These are phyloP conservation scores for Candida nanaspora DNA, from an alignment of 805 yeast genomes.

Conservation along the genomic window DNA sequence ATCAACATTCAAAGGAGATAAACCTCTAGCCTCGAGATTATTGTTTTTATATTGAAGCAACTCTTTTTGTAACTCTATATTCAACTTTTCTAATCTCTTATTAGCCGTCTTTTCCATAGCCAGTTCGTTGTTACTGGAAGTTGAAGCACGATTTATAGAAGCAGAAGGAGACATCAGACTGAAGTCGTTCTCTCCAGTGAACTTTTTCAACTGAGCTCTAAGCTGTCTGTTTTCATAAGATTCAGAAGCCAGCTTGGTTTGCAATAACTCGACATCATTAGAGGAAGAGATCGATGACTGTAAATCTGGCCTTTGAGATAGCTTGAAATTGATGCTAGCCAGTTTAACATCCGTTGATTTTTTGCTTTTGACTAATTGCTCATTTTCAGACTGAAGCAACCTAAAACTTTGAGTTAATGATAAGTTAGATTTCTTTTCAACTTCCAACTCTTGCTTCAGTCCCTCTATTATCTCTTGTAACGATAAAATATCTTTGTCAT, in stretches of 20 bases:
- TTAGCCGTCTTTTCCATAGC: slow-evolving; percentile 22
- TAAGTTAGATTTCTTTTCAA: slow-evolving; percentile 19
- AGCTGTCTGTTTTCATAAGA: slow-evolving; percentile 49
- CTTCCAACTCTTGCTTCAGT: slow-evolving; percentile 20
- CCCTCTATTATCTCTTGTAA: slow-evolving; percentile 25
- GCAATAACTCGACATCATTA: slow-evolving; percentile 47
- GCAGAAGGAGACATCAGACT: not conserved
- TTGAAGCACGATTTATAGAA: not conserved
- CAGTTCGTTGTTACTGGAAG: slow-evolving; percentile 3
- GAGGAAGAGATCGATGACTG: not conserved
- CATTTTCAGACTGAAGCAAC: slow-evolving; percentile 26
- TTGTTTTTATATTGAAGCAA: slow-evolving; percentile 23
- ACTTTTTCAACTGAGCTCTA: slow-evolving; percentile 33
- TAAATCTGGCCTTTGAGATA: slow-evolving; percentile 17
- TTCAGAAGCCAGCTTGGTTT: slow-evolving; percentile 57
- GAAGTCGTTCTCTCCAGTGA: slow-evolving; percentile 12
- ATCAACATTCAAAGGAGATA: slow-evolving; percentile 27
- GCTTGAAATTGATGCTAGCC: slow-evolving; percentile 24
- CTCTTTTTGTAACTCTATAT: slow-evolving; percentile 28
- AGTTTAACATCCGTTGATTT: slow-evolving; percentile 23
- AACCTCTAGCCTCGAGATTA: slow-evolving; percentile 25
- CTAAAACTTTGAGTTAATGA: slow-evolving; percentile 19
- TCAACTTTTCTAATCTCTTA: slow-evolving; percentile 23
- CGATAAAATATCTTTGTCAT: slow-evolving; percentile 32
- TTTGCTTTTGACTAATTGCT: slow-evolving; percentile 23